Percentiles rank a stretch among this genome's conserved stretches.
Evolutionary conservation across 1,284 basidiomycete genomes (phyloP).

Genomic region (Tremellales sp.): DNA sequence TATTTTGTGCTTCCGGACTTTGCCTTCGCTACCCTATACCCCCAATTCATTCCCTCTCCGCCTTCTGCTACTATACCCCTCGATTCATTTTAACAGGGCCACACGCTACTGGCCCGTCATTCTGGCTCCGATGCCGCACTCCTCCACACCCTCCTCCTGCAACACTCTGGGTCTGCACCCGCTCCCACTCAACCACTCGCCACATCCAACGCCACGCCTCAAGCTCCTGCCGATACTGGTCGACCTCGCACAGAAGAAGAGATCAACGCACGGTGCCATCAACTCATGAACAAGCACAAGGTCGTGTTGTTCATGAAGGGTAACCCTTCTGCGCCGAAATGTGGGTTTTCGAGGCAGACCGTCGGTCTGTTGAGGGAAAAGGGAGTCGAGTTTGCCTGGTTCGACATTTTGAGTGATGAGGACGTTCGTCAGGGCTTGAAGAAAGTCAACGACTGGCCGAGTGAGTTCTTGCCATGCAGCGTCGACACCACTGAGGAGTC

Average conservation of each 20-base stretch:
- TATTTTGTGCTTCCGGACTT: background rate
- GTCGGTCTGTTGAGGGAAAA: conserved; percentile 62
- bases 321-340: conserved; percentile 75
- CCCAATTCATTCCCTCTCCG: conserved; percentile 1
- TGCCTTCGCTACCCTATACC: background rate
- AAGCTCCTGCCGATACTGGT: conserved; percentile 16
- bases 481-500: background rate
- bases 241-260: conserved; percentile 45
- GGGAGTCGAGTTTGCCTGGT: conserved; percentile 62
- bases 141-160: conserved; percentile 63
- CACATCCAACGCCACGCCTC: conserved; percentile 23
- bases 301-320: conserved; percentile 97
- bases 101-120: conserved; percentile 77
- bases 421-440: conserved; percentile 59
- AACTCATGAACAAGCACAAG: conserved; percentile 60
- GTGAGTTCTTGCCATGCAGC: conserved; percentile 33
- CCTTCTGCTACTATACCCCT: background rate
- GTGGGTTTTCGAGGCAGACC: conserved; percentile 73
- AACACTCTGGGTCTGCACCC: conserved; percentile 53
- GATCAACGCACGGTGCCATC: conserved; percentile 51
- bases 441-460: conserved; percentile 51
- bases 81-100: conserved; percentile 59
- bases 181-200: conserved; percentile 41
- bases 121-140: conserved; percentile 73
- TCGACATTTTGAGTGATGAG: conserved; percentile 70